A percentile compares a stretch with the other conserved stretches of the same genome.
Conservation (phyloP, 305 asterid genomes). For the Fraxinus paxiana region DNA sequence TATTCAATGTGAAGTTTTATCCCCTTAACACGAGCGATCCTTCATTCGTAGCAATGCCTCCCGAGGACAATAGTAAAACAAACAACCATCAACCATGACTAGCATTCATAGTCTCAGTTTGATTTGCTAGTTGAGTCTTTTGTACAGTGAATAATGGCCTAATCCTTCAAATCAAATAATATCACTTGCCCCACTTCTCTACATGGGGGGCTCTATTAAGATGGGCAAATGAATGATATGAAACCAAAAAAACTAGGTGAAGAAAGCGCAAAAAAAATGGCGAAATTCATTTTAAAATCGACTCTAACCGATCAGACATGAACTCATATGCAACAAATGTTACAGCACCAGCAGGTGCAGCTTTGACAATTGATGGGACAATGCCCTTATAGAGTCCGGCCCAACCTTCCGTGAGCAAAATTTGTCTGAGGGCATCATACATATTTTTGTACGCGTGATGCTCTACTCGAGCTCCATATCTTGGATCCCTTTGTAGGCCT, state of each 20-base stretch:
- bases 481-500: conserved; percentile 73
- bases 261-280: not conserved
- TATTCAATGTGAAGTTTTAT: too few relatives aligned
- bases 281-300: conserved; percentile 41
- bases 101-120: not conserved
- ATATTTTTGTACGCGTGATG: conserved; percentile 61
- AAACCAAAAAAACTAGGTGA: not conserved
- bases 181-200: not conserved
- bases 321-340: conserved; percentile 85
- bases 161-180: not conserved
- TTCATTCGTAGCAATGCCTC: not conserved
- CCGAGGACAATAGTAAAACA: not conserved
- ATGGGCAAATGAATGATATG: not conserved
- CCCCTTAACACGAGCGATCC: not conserved
- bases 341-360: conserved; percentile 96
- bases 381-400: conserved; percentile 89
- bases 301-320: conserved; percentile 71
- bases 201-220: not conserved
- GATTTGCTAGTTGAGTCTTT: not conserved
- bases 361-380: conserved; percentile 78
- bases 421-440: conserved; percentile 58
- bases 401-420: conserved; percentile 59
- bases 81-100: not conserved
- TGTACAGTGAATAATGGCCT: not conserved
- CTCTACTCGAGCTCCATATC: conserved; percentile 89